A percentile compares a stretch with the other conserved stretches of the same genome.
These are phyloP conservation scores for Coemansia pectinata DNA, from an alignment of 192 early-diverging fungal species.

Conservation along the genomic window DNA sequence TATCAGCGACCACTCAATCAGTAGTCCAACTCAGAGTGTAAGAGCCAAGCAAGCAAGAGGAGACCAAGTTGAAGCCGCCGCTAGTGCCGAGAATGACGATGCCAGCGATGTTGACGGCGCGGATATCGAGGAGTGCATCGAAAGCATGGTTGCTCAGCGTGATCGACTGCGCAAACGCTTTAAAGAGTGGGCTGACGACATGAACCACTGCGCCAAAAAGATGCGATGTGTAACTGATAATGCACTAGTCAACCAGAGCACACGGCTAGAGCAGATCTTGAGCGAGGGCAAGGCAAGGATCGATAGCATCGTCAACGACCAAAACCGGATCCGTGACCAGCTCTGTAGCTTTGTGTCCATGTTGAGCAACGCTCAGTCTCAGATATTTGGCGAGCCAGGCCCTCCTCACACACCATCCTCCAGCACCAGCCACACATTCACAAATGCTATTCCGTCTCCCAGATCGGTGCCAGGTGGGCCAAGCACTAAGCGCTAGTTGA, in stretches of 20 bases:
- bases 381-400: slow-evolving; percentile 27
- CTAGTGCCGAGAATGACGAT: not conserved
- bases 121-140: slow-evolving; percentile 25
- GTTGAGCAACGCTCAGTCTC: slow-evolving; percentile 39
- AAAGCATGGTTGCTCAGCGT: slow-evolving; percentile 31
- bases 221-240: slow-evolving; percentile 41
- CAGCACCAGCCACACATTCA: not conserved
- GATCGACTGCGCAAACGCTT: slow-evolving; percentile 47
- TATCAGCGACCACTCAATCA: not conserved
- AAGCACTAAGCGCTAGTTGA: not conserved
- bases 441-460: not conserved
- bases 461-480: not conserved
- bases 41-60: not conserved
- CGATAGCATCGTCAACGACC: slow-evolving; percentile 29
- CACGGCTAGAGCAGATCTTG: slow-evolving; percentile 35
- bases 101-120: not conserved
- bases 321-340: slow-evolving; percentile 33
- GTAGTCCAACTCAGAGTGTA: not conserved
- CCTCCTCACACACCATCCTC: not conserved
- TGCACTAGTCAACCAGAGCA: slow-evolving; percentile 49
- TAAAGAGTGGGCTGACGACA: slow-evolving; percentile 39
- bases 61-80: not conserved
- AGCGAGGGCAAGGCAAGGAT: slow-evolving; percentile 29
- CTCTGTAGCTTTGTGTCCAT: slow-evolving; percentile 43
- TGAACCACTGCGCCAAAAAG: slow-evolving; percentile 19